Base-by-base conservation (phyloP, 139 green algal species). In the Chlamydomonas eustigma region DNA sequence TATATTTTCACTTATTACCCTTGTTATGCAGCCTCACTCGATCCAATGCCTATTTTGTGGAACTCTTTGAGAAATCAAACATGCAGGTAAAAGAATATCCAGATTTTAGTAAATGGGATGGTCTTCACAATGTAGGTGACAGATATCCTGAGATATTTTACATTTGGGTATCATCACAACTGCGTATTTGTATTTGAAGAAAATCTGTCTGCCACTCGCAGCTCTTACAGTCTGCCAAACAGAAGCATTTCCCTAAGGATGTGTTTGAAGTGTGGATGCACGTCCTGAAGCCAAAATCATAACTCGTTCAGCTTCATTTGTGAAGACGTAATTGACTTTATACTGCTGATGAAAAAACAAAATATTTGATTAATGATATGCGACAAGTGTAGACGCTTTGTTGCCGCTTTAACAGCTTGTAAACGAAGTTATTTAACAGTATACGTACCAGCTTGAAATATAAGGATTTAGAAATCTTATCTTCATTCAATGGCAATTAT, bases 201-300 rank as follows among this genome's bases (percentile, higher is more conserved):
- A n/a, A 28, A 18, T 44, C 18, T 28, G 28, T 58, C 51, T 66
- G 35, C 36, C 38, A n/a, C 3, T 25, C 12, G 66, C 76, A 81
- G 74, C 44, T 84, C 72, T 35, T 83, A 30, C 78, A 83, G 66
- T 89, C 83, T 63, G 77, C 81, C 1, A 82, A 86, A 79, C 90
- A 94, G 80, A 79, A 77, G 18, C 85, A 90, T 71, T 92, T 92
- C 69, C 90, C 88, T 4, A 84, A 87, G 72, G 80, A 90, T n/a
- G 78, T 93, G 58, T 91, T 88, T 77, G 81, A 87, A 18, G 93
- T 97, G 51, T 81, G 87, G 22, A 94, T 95, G 90, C 94, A 95
- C 66, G 83, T 80, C 22, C 28, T 93, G 2, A 70, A 70, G 58
- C 58, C 58, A 28, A 58, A 18, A 58, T 18, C 44, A 22, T 35